Base-by-base conservation (phyloP, 1,284 basidiomycete genomes). In the Malassezia yamatoensis region DNA sequence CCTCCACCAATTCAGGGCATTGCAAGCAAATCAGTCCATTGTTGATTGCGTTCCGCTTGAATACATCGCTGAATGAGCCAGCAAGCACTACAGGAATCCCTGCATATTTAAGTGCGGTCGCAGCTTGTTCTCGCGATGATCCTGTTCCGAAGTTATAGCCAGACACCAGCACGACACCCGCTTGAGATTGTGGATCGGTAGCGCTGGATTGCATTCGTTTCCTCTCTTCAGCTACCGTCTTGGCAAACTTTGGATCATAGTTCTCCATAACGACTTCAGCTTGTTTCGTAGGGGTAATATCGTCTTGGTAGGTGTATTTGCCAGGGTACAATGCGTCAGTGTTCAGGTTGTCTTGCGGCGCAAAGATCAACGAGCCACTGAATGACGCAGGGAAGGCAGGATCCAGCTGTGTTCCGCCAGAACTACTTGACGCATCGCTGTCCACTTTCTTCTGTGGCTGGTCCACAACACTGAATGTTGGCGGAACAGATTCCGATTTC, bases 111-210 rank as follows among this genome's bases (percentile, higher is more conserved):
- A 99, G 84, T 1, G 93, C 93, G 0, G 93, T 99, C 13, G 94
- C 94, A 1, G 93, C 93, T 76, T 99, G 93, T 77, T 99, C 93
- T 48, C 93, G 85, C n/a, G 90, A 96, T 0, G 90, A 94, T 8
- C 93, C 94, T 0, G 94, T 98, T 62, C 93, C 93, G 74, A 99
- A 98, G 79, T 99, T 99, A 80, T 90, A 96, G 11, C 94, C 93
- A 1, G 89, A 83, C 12, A 94, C 84, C 21, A 99, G 81, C 51
- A 98, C 78, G 9, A 86, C 83, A 35, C 89, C 87, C 13, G 47
- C 21, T 2, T 44, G 45, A 9, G 45, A 37, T 2, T 42, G 15
- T 2, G 40, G 47, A 4, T 39, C 33, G 9, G 37, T 24, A 8
- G 46, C 29, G 10, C 37, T 16, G 9, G 33, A 34, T 16, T 24